Percentiles rank a stretch among this genome's conserved stretches.
Conservation (phyloP, 345 rosid species). For the Firmiana major region DNA sequence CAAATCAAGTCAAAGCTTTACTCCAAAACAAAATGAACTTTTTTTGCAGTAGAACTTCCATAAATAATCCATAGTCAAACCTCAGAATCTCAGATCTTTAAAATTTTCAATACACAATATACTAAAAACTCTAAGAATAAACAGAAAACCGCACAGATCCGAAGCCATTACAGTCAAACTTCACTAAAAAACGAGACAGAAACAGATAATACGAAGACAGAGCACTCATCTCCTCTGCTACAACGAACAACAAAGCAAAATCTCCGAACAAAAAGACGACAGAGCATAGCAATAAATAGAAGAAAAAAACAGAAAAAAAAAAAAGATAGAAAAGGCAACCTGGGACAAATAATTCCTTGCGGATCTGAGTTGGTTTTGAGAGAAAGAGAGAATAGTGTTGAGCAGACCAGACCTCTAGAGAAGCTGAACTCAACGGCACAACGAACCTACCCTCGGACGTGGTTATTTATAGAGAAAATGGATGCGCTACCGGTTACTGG, state of each 20-base stretch:
- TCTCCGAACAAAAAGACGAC: background rate
- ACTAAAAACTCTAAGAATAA: background rate
- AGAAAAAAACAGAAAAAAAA: background rate
- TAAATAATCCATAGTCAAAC: background rate
- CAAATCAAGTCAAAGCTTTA: background rate
- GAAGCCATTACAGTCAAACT: constrained; percentile 1
- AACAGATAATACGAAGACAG: background rate
- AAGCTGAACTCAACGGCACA: constrained; percentile 10
- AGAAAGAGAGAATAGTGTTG: background rate
- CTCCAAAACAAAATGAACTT: background rate
- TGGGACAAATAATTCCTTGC: background rate
- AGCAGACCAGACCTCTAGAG: constrained; percentile 18
- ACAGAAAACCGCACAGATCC: constrained; percentile 15
- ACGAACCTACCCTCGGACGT: background rate
- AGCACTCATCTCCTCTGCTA: background rate
- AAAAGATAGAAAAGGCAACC: constrained; percentile 2
- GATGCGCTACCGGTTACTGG: constrained; percentile 15
- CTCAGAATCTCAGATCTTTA: constrained; percentile 12
- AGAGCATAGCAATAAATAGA: background rate
- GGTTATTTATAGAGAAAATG: constrained; percentile 26
- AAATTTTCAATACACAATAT: background rate
- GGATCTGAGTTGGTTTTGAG: constrained; percentile 14
- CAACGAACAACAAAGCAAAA: background rate
- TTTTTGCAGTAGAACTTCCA: background rate
- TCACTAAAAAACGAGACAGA: background rate